Evolutionary conservation across 139 green algal species (phyloP).

Genomic region (Haematococcus lacustris): DNA sequence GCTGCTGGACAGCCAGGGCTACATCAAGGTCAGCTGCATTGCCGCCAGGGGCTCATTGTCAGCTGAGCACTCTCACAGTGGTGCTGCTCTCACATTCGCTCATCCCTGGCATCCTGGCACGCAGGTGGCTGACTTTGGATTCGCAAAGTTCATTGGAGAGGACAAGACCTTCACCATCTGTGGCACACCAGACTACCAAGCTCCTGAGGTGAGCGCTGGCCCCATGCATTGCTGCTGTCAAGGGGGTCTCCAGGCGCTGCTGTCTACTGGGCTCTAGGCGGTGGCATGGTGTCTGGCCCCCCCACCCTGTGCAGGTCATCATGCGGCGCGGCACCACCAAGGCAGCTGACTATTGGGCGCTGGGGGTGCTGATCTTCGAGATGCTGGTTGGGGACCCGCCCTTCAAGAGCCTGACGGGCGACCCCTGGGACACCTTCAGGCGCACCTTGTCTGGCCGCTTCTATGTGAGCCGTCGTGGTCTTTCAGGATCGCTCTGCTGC

Average conservation of each 20-base stretch:
- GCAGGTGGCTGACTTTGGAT: conserved; percentile 72
- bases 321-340: conserved; percentile 63
- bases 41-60: too few species aligned
- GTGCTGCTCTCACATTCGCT: too few species aligned
- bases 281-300: too few species aligned
- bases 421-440: conserved; percentile 71
- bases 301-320: conserved; percentile 67
- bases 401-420: conserved; percentile 61
- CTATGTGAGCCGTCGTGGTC: conserved; percentile 48
- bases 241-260: too few species aligned
- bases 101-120: not conserved
- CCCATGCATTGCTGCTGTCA: too few species aligned
- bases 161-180: conserved; percentile 78
- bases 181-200: conserved; percentile 81
- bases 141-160: conserved; percentile 64
- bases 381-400: conserved; percentile 70
- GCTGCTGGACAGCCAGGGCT: conserved; percentile 66
- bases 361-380: conserved; percentile 81
- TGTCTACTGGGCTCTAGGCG: too few species aligned
- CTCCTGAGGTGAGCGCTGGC: conserved; percentile 25
- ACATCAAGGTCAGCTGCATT: conserved; percentile 65
- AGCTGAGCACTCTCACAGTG: too few species aligned
- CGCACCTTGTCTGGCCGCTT: conserved; percentile 62
- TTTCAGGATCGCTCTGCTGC: too few species aligned
- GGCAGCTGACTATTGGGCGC: conserved; percentile 73